Evolutionary conservation across 2,329 filamentous ascomycete species (phyloP).

Genomic region (Salinomyces thailandicus): DNA sequence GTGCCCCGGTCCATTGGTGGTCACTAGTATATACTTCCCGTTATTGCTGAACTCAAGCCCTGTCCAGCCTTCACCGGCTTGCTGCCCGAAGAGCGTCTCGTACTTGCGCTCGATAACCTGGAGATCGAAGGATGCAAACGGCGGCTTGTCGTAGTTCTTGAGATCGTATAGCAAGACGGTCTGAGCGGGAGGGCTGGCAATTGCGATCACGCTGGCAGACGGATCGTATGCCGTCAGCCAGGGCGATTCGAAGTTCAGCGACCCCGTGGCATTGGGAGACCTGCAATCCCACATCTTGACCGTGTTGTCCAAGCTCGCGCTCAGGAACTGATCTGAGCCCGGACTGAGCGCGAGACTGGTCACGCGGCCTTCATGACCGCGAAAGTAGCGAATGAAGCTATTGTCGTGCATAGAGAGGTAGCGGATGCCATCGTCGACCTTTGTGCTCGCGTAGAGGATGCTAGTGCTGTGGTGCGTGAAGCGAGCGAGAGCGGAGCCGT

Average conservation of each 20-base stretch:
- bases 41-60: constrained; percentile 94
- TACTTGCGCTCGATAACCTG: constrained; percentile 50
- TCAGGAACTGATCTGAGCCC: constrained; percentile 81
- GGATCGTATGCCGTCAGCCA: constrained; percentile 86
- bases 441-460: constrained; percentile 92
- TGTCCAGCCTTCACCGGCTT: constrained; percentile 57
- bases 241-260: constrained; percentile 68
- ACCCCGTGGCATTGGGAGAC: constrained; percentile 68
- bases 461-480: constrained; percentile 88
- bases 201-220: constrained; percentile 80
- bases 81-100: constrained; percentile 41
- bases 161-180: constrained; percentile 83
- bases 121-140: constrained; percentile 79
- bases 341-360: constrained; percentile 78
- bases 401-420: constrained; percentile 92
- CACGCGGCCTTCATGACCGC: constrained; percentile 75
- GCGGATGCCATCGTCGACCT: constrained; percentile 79
- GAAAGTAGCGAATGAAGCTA: constrained; percentile 91
- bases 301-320: constrained; percentile 81
- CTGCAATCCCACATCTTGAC: constrained; percentile 83
- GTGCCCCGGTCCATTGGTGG: constrained; percentile 74
- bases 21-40: constrained; percentile 73
- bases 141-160: constrained; percentile 84
- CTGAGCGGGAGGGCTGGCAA: constrained; percentile 71
- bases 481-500: constrained; percentile 84